Evolutionary conservation across 2,329 filamentous ascomycete species (phyloP).

Genomic region (Thielaviopsis ethacetica): DNA sequence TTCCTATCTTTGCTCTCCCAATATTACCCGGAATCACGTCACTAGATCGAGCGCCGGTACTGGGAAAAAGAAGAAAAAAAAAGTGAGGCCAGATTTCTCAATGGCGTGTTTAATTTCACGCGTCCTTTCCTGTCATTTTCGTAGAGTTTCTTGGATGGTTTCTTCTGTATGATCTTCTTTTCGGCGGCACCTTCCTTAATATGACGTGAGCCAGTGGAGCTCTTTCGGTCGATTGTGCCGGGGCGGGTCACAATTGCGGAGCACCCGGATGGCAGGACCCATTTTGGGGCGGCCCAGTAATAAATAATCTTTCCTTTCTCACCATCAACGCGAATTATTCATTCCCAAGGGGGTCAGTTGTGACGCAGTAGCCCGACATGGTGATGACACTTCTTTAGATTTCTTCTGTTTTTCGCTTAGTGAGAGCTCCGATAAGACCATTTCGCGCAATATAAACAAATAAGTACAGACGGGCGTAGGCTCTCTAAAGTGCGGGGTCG

Average conservation of each 20-base stretch:
- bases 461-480: too few relatives aligned
- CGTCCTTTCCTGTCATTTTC: too few relatives aligned
- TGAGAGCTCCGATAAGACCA: too few relatives aligned
- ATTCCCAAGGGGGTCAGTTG: neutral
- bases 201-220: neutral
- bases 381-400: too few relatives aligned
- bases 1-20: neutral
- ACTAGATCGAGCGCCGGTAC: neutral
- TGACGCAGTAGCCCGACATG: too few relatives aligned
- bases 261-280: constrained; percentile 1
- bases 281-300: neutral
- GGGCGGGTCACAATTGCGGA: constrained; percentile 2
- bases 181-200: neutral
- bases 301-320: neutral
- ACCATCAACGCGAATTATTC: neutral
- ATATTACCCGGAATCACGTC: neutral
- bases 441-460: too few relatives aligned
- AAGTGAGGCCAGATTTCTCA: too few relatives aligned
- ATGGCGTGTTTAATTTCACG: too few relatives aligned
- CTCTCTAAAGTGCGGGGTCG: neutral
- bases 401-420: too few relatives aligned
- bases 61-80: too few relatives aligned
- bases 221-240: neutral
- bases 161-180: neutral
- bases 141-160: too few relatives aligned